Conservation (phyloP, 257 asterid species). For the Solanum sejunctum region DNA sequence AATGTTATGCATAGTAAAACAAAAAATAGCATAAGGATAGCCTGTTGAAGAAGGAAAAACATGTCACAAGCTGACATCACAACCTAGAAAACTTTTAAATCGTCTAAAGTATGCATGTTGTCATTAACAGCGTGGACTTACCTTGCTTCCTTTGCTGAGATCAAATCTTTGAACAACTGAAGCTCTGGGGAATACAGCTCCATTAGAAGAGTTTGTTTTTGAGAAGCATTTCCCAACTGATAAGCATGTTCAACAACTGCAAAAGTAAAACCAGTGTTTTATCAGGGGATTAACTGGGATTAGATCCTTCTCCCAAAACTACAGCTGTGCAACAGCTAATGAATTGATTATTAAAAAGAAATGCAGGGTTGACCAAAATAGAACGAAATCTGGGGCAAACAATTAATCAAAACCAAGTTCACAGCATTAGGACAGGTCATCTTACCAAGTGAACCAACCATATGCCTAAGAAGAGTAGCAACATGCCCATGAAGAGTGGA, state of each 20-base stretch:
- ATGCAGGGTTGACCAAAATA: background rate
- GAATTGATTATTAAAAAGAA: background rate
- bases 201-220: slow-evolving; percentile 75
- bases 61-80: background rate
- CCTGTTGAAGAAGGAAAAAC: background rate
- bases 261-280: background rate
- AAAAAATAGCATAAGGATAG: background rate
- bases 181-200: slow-evolving; percentile 90
- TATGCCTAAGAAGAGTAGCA: slow-evolving; percentile 68
- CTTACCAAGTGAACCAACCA: slow-evolving; percentile 95
- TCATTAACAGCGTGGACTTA: slow-evolving; percentile 1
- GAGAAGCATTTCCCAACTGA: slow-evolving; percentile 67
- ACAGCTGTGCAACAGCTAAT: background rate
- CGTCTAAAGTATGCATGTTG: background rate
- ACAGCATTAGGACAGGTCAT: background rate
- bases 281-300: background rate
- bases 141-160: slow-evolving; percentile 60
- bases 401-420: background rate
- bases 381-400: background rate
- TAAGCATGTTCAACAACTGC: slow-evolving; percentile 87
- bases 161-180: slow-evolving; percentile 73
- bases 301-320: background rate
- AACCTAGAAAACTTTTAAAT: background rate
- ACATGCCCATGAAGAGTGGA: slow-evolving; percentile 81
- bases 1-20: background rate